Percentiles rank a stretch among this genome's conserved stretches.
phyloP scores from a whole-genome alignment of 2,329 filamentous ascomycete genomes.

The Chaetomium sp. region DNA sequence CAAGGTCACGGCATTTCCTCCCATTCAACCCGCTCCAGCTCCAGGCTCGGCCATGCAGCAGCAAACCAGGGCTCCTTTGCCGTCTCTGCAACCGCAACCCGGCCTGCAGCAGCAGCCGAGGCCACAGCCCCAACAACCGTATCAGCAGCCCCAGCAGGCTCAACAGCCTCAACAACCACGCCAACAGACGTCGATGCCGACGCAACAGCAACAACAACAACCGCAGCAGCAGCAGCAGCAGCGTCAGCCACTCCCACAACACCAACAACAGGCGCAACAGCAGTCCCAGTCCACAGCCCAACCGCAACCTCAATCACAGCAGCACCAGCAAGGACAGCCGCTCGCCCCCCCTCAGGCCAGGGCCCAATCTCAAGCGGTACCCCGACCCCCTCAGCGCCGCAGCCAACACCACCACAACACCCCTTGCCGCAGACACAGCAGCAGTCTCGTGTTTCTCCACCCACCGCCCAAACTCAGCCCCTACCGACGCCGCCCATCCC shows the following conservation, averaged over 20 bases:
- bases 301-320: conserved; percentile 22
- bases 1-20: conserved; percentile 30
- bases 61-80: conserved; percentile 23
- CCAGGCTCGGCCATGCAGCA: conserved; percentile 25
- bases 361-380: conserved; percentile 1
- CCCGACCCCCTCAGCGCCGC: conserved; percentile 6
- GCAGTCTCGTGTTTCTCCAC: neutral
- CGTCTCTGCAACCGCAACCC: conserved; percentile 25
- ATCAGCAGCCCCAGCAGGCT: conserved; percentile 22
- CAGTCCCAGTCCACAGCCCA: conserved; percentile 8
- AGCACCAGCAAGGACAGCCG: conserved; percentile 16
- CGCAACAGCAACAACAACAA: conserved; percentile 18
- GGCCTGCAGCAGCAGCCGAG: conserved; percentile 22
- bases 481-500: conserved; percentile 26
- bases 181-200: conserved; percentile 13
- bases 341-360: conserved; percentile 6
- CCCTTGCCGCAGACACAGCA: conserved; percentile 8
- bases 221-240: conserved; percentile 19
- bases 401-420: neutral
- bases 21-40: conserved; percentile 34
- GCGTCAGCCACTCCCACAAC: conserved; percentile 11
- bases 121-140: conserved; percentile 20
- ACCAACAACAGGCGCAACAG: conserved; percentile 7
- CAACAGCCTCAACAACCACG: conserved; percentile 22
- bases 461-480: conserved; percentile 11